A percentile compares a stretch with the other conserved stretches of the same genome.
These are phyloP conservation scores for Vicia villosa DNA, from an alignment of 306 rosid species.

Conservation along the genomic window DNA sequence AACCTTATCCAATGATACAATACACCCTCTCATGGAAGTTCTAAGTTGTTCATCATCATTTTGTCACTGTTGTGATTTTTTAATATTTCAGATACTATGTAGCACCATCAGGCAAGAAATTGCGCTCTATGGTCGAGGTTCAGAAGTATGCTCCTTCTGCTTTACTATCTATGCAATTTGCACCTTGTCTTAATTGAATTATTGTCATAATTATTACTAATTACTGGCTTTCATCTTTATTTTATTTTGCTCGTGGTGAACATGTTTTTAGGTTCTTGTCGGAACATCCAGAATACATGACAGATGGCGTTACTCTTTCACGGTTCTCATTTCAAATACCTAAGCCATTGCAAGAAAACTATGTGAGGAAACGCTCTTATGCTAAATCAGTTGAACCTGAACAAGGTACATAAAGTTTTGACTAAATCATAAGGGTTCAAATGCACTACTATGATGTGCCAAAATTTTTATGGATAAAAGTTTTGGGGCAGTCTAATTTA, in stretches of 20 bases:
- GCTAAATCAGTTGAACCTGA: slow-evolving; percentile 51
- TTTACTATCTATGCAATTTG: slow-evolving; percentile 22
- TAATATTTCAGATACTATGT: slow-evolving; percentile 69
- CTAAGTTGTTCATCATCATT: slow-evolving; percentile 29
- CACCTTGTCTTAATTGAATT: slow-evolving; percentile 21
- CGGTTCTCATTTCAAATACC: slow-evolving; percentile 84
- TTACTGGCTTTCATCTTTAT: slow-evolving; percentile 18
- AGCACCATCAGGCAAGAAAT: slow-evolving; percentile 87
- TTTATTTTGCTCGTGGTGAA: slow-evolving; percentile 19
- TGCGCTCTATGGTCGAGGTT: slow-evolving; percentile 88
- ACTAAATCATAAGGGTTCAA: background rate
- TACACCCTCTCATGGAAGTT: slow-evolving; percentile 23
- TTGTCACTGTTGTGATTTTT: slow-evolving; percentile 19
- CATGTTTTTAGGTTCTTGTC: slow-evolving; percentile 57
- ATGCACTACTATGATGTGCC: background rate
- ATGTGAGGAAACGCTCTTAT: slow-evolving; percentile 78
- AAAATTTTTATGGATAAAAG: slow-evolving; percentile 5
- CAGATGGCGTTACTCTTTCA: slow-evolving; percentile 58
- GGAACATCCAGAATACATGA: slow-evolving; percentile 73
- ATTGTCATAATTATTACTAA: background rate
- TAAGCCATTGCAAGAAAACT: slow-evolving; percentile 81
- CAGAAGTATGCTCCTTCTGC: slow-evolving; percentile 61
- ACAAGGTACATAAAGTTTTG: slow-evolving; percentile 52
- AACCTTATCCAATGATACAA: background rate
- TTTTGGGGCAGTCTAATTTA: too few species aligned